phyloP scores from a whole-genome alignment of 805 yeast genomes.

The Starmerella apis region DNA sequence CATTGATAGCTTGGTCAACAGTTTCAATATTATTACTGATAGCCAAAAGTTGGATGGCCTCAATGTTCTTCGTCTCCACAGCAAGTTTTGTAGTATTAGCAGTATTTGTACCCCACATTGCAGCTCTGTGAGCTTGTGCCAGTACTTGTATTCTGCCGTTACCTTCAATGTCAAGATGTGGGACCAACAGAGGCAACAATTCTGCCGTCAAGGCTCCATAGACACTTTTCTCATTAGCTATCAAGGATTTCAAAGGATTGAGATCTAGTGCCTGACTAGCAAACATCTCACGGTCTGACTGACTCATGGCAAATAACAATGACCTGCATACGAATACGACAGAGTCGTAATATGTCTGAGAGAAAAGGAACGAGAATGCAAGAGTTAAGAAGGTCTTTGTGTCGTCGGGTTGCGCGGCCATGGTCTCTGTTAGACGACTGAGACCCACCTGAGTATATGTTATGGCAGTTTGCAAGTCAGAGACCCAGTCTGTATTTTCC shows the following conservation, averaged over 20 bases:
- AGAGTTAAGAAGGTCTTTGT: neutral
- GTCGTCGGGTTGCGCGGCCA: neutral
- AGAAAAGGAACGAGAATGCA: neutral
- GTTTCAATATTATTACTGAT: constrained; percentile 3
- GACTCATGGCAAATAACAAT: neutral
- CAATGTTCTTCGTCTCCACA: neutral
- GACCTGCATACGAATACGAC: constrained; percentile 2
- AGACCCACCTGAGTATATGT: neutral
- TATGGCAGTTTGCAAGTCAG: neutral
- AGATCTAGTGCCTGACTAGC: neutral
- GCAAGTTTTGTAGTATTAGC: constrained; percentile 1
- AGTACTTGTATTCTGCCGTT: neutral
- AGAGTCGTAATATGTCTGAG: neutral
- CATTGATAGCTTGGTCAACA: neutral
- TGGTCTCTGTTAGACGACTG: neutral
- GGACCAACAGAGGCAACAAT: constrained; percentile 7
- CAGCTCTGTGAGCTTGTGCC: constrained; percentile 9
- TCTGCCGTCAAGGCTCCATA: constrained; percentile 17
- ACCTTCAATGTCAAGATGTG: neutral
- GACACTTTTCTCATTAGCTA: neutral
- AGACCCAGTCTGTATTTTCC: neutral
- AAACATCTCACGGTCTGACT: neutral
- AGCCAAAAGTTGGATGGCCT: constrained; percentile 15
- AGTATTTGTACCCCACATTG: neutral
- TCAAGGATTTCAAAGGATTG: neutral